A percentile compares a stretch with the other conserved stretches of the same genome.
These are phyloP conservation scores for Castanospermum australe DNA, from an alignment of 306 rosid species.

Conservation along the genomic window DNA sequence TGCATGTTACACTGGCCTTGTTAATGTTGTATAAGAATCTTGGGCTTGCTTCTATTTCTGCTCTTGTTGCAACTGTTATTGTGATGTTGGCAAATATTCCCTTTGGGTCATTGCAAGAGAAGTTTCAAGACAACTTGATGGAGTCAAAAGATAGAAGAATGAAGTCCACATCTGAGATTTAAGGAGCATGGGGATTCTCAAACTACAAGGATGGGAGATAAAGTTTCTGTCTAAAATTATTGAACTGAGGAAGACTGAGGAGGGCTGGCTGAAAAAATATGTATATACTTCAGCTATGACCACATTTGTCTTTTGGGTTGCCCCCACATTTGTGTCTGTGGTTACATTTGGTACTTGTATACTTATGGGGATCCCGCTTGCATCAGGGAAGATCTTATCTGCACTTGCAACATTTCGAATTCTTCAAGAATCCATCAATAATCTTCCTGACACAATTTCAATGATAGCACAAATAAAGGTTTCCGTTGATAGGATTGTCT, in stretches of 20 bases:
- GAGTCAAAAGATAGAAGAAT: constrained; percentile 34
- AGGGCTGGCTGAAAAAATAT: constrained; percentile 19
- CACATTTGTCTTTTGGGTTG: constrained; percentile 17
- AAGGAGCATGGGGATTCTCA: constrained; percentile 38
- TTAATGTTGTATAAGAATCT: constrained; percentile 19
- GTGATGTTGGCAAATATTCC: constrained; percentile 29
- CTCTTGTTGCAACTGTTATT: constrained; percentile 16
- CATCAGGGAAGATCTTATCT: constrained; percentile 29
- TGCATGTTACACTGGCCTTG: constrained; percentile 1
- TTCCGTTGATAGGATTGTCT: constrained; percentile 22
- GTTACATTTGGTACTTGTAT: constrained; percentile 30
- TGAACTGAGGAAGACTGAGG: constrained; percentile 16
- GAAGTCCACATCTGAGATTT: constrained; percentile 34
- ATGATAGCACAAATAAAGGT: constrained; percentile 18
- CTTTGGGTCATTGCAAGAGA: constrained; percentile 19
- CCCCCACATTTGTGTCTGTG: constrained; percentile 31
- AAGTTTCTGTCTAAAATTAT: constrained; percentile 25
- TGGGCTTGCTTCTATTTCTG: constrained; percentile 22
- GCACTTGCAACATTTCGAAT: constrained; percentile 31
- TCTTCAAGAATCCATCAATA: constrained; percentile 15
- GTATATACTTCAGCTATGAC: neutral
- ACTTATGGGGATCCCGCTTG: constrained; percentile 24
- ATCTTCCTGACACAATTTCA: constrained; percentile 13
- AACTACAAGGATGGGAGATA: constrained; percentile 41
- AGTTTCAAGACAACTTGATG: constrained; percentile 32